These are phyloP conservation scores for Wickerhamomyces xylosicus DNA, from an alignment of 805 yeast species.

Conservation along the genomic window DNA sequence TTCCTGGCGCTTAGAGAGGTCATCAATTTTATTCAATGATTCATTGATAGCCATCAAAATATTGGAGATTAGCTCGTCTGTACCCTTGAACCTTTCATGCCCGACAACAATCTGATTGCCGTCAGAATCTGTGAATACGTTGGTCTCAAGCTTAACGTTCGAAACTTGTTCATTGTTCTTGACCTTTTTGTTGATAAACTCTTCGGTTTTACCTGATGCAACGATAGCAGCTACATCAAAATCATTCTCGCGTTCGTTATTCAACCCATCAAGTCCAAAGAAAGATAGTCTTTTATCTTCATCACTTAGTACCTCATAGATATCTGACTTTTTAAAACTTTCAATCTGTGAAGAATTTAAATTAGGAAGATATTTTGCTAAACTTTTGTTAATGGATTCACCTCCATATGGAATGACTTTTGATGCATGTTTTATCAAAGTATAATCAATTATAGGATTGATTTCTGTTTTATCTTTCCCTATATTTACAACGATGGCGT, in stretches of 20 bases:
- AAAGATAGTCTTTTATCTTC: conserved; percentile 54
- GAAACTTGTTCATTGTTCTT: conserved; percentile 30
- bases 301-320: conserved; percentile 70
- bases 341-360: conserved; percentile 53
- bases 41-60: conserved; percentile 46
- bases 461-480: conserved; percentile 72
- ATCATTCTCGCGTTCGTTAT: conserved; percentile 53
- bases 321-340: conserved; percentile 58
- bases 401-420: conserved; percentile 52
- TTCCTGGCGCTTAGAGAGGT: conserved; percentile 63
- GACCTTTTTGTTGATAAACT: conserved; percentile 57
- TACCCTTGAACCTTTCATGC: conserved; percentile 80
- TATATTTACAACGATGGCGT: conserved; percentile 68
- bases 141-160: conserved; percentile 67
- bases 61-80: conserved; percentile 43
- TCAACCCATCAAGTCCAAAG: conserved; percentile 44
- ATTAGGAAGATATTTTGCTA: conserved; percentile 47
- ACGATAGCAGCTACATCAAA: conserved; percentile 87
- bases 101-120: conserved; percentile 65
- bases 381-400: conserved; percentile 40
- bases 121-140: conserved; percentile 51
- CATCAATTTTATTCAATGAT: conserved; percentile 48
- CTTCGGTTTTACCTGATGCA: conserved; percentile 64
- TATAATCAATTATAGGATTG: conserved; percentile 69
- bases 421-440: conserved; percentile 46